phyloP scores from a whole-genome alignment of 2,329 filamentous ascomycete genomes.

The Pseudocercospora crystallina region DNA sequence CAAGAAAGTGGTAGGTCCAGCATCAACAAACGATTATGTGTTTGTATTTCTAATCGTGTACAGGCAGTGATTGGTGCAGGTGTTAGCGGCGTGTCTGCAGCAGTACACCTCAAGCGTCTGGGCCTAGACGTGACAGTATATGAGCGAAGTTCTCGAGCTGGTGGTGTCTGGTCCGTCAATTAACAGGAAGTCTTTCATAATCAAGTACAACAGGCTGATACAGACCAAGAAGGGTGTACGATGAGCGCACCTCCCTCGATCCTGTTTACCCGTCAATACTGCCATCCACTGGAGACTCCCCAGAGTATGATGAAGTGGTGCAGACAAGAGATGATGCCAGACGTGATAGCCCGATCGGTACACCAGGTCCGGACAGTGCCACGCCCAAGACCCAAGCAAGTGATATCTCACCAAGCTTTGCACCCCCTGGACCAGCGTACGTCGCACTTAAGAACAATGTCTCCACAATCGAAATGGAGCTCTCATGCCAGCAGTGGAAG shows the following conservation, averaged over 20 bases:
- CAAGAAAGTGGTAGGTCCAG: neutral
- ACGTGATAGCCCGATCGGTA: slow-evolving; percentile 21
- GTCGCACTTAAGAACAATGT: slow-evolving; percentile 56
- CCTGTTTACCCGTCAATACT: slow-evolving; percentile 46
- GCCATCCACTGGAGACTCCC: slow-evolving; percentile 39
- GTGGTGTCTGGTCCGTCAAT: slow-evolving; percentile 53
- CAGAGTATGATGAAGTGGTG: slow-evolving; percentile 19
- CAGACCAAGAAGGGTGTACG: slow-evolving; percentile 45
- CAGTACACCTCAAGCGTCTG: slow-evolving; percentile 46
- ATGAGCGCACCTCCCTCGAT: slow-evolving; percentile 51
- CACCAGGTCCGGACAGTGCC: neutral
- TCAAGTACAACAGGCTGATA: slow-evolving; percentile 1
- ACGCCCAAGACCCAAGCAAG: neutral
- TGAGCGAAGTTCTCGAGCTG: slow-evolving; percentile 53
- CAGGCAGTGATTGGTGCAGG: slow-evolving; percentile 53
- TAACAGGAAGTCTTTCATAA: slow-evolving; percentile 22
- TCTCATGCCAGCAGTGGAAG: slow-evolving; percentile 56
- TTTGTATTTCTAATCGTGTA: neutral
- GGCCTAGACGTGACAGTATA: slow-evolving; percentile 55
- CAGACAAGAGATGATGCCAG: neutral
- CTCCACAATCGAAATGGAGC: slow-evolving; percentile 51
- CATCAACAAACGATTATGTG: neutral
- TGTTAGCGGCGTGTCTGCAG: slow-evolving; percentile 51
- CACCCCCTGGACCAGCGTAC: slow-evolving; percentile 59
- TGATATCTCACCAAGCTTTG: slow-evolving; percentile 29